phyloP scores from a whole-genome alignment of 2,329 filamentous ascomycete species.

The Fusarium nelsonii region DNA sequence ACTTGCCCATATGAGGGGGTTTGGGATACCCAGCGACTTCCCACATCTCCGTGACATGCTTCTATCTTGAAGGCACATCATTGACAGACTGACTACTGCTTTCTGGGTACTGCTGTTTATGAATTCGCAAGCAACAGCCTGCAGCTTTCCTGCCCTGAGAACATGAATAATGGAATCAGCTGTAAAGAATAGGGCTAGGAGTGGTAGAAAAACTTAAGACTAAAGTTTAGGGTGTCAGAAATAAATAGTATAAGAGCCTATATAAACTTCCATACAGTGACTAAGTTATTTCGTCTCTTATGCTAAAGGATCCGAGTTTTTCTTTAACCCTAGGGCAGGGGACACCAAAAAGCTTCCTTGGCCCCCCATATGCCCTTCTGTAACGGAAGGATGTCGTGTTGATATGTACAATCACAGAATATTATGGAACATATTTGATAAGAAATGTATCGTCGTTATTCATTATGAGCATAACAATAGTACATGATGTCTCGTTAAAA shows the following conservation, averaged over 20 bases:
- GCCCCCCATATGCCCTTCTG: no score
- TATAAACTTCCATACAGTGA: no score
- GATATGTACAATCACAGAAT: background rate
- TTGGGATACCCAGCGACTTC: background rate
- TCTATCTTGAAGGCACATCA: background rate
- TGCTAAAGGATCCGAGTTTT: no score
- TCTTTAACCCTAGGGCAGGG: no score
- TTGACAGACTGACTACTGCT: no score
- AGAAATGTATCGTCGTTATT: conserved; percentile 4
- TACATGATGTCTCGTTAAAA: background rate
- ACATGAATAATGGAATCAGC: background rate
- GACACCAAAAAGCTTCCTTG: no score
- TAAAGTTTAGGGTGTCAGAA: no score
- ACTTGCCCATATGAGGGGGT: background rate
- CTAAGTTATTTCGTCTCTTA: no score
- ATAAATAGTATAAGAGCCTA: no score
- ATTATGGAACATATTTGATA: background rate
- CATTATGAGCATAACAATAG: conserved; percentile 5
- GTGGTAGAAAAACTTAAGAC: no score
- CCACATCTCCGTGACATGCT: background rate
- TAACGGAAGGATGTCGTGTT: background rate
- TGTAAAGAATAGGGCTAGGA: no score
- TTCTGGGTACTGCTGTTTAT: background rate
- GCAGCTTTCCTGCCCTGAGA: background rate
- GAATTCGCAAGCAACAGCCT: background rate